Conservation (phyloP, 2,329 filamentous ascomycete species). For the Moelleriella libera region DNA sequence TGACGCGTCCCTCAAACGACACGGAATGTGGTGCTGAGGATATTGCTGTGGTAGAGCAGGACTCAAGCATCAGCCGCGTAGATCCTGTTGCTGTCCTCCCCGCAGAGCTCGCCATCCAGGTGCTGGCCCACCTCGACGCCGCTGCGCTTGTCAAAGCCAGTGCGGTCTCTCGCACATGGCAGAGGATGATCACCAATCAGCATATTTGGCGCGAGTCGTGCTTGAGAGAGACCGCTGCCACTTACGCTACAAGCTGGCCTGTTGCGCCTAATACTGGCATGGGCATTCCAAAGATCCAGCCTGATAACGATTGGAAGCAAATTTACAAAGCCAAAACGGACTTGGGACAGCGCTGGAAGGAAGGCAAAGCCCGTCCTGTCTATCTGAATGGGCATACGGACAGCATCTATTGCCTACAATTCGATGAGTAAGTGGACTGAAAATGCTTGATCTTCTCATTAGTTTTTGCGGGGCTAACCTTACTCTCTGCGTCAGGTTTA, state of each 20-base stretch:
- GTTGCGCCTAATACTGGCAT: conserved; percentile 38
- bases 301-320: conserved; percentile 68
- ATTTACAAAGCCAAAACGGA: conserved; percentile 68
- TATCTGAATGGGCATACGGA: conserved; percentile 91
- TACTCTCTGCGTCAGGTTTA: conserved; percentile 41
- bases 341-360: conserved; percentile 67
- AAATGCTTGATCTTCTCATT: background rate
- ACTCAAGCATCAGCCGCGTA: conserved; percentile 32
- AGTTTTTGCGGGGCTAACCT: background rate
- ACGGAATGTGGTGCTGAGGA: conserved; percentile 20
- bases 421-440: conserved; percentile 64
- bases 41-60: conserved; percentile 15
- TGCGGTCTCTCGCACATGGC: conserved; percentile 37
- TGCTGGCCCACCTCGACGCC: conserved; percentile 42
- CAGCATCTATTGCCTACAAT: conserved; percentile 95
- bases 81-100: conserved; percentile 45
- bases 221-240: conserved; percentile 43
- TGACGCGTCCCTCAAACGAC: conserved; percentile 28
- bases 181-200: conserved; percentile 30
- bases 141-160: conserved; percentile 32
- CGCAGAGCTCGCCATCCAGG: conserved; percentile 42
- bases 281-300: conserved; percentile 39
- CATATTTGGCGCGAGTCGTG: conserved; percentile 53
- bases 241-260: conserved; percentile 41
- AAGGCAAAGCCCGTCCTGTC: conserved; percentile 63